Evolutionary conservation across 2,329 filamentous ascomycete species (phyloP), one percentile per base, ranked within the genome.

Genomic region (Claviceps africana): DNA sequence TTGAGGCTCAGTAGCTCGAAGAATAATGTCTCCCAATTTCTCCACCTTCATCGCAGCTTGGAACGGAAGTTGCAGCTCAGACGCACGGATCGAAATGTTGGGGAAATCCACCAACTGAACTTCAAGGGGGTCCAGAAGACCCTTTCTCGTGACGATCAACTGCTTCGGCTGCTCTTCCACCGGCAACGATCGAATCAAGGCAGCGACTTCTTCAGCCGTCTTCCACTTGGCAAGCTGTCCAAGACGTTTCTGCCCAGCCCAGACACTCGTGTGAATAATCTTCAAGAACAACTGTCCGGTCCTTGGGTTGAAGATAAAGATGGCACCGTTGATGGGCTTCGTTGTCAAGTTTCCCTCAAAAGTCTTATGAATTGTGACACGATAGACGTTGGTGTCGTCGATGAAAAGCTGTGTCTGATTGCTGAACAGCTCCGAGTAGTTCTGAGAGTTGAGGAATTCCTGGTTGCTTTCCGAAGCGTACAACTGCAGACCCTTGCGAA

Each of bases 21-120:
- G 74, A 62, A 98, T 98, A 91, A 98, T 96, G 71, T 98, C 94
- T 59, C 91, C 94, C 46, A 98, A 79, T 70, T 98, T 98, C 72
- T 98, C 93, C 2, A 98, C 90, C 77, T 98, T 98, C 91, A 98
- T 98, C 0, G 94, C 94, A 52, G 93, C 93, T 70, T 98, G 94
- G 86, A 98, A 98, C 1, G 93, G 93, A 57, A 98, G 75, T 68
- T 98, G 93, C 60, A 98, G 72, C 69, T 98, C 93, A 0, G 93
- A 98, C 11, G 93, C 93, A 60, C 93, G 86, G 61, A 98, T 98
- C 2, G 93, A 96, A 59, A 98, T 98, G 67, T 98, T 98, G 51
- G 93, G 93, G 76, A 98, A 98, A 67, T 98, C 94, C 43, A 98
- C 83, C 63, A 98, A 69, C 65, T 98, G 94, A 17, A 98, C 93